phyloP scores from a whole-genome alignment of 2,329 filamentous ascomycete genomes.

The Colletotrichum tamarilloi region DNA sequence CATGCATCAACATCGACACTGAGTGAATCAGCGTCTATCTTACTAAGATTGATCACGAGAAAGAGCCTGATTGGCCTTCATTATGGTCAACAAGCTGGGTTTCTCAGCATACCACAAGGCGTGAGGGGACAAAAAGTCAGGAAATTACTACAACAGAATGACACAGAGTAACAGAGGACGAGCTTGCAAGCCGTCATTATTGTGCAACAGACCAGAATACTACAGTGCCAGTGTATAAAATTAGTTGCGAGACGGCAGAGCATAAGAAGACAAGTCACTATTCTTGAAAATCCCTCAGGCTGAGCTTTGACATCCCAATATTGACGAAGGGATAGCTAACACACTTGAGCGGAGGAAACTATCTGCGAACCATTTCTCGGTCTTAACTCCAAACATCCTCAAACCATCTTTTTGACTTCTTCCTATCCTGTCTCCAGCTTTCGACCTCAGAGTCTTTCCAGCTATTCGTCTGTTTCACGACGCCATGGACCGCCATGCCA shows the following conservation, averaged over 20 bases:
- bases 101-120: background rate
- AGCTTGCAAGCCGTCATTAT: background rate
- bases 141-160: background rate
- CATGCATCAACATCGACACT: background rate
- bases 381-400: background rate
- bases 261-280: background rate
- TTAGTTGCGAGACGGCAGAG: background rate
- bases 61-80: background rate
- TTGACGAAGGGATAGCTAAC: background rate
- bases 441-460: background rate
- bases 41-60: background rate
- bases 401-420: background rate
- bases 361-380: background rate
- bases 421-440: background rate
- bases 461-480: background rate
- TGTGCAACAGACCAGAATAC: background rate
- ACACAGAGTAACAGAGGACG: background rate
- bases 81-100: background rate
- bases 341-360: background rate
- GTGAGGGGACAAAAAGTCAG: background rate
- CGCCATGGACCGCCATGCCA: background rate
- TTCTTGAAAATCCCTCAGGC: background rate
- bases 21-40: background rate
- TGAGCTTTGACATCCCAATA: background rate
- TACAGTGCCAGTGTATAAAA: background rate